These are phyloP conservation scores for Pilasporangium apinafurcum DNA, from an alignment of 352 stramenopile genomes.

Conservation along the genomic window DNA sequence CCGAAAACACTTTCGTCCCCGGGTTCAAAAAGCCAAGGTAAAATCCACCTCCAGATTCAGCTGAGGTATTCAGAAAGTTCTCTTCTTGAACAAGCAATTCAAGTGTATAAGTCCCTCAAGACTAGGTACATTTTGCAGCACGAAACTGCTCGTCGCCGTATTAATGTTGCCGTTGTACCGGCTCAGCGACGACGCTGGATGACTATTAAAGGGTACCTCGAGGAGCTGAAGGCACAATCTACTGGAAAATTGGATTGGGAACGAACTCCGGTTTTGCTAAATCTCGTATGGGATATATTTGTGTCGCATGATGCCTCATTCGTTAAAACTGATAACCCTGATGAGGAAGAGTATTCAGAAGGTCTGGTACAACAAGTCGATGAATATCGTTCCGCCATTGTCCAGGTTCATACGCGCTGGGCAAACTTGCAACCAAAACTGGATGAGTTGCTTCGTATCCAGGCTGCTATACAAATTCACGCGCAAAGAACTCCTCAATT, in stretches of 20 bases:
- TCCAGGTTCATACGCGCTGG: slow-evolving; percentile 61
- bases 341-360: slow-evolving; percentile 24
- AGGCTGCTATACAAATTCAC: slow-evolving; percentile 39
- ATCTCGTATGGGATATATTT: slow-evolving; percentile 73
- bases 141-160: slow-evolving; percentile 37
- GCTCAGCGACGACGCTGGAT: slow-evolving; percentile 56
- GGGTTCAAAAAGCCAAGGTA: slow-evolving; percentile 15
- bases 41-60: slow-evolving; percentile 35
- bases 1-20: no score
- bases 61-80: slow-evolving; percentile 54
- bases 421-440: slow-evolving; percentile 57
- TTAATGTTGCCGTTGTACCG: slow-evolving; percentile 56
- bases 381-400: slow-evolving; percentile 38
- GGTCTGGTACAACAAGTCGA: slow-evolving; percentile 25
- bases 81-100: slow-evolving; percentile 56
- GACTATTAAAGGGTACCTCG: slow-evolving; percentile 46
- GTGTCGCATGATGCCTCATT: slow-evolving; percentile 16
- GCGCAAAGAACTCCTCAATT: slow-evolving; percentile 42
- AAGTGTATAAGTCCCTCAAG: slow-evolving; percentile 59
- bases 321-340: neutral
- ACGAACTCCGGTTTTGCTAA: slow-evolving; percentile 51
- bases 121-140: slow-evolving; percentile 52
- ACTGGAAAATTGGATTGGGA: slow-evolving; percentile 58
- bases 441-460: slow-evolving; percentile 54
- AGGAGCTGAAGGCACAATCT: slow-evolving; percentile 38